Conservation (phyloP, 441 rosid species). For the Jatropha multifida region DNA sequence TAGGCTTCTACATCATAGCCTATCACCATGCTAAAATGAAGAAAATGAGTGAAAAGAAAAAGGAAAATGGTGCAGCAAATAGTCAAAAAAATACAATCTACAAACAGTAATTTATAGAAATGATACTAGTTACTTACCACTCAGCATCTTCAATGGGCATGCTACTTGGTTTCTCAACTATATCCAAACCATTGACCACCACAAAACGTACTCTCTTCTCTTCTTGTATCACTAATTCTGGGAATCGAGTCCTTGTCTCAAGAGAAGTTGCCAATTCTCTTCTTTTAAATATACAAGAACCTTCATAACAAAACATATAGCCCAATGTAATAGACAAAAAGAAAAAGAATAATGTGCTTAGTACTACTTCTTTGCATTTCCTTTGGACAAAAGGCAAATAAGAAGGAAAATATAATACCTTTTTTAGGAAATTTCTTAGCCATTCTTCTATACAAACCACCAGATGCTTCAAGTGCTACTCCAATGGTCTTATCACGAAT, state of each 20-base stretch:
- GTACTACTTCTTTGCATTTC: neutral
- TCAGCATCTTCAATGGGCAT: conserved; percentile 72
- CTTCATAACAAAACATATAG: conserved; percentile 32
- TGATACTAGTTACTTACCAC: conserved; percentile 50
- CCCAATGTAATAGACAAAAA: conserved; percentile 2
- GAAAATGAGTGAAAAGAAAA: neutral
- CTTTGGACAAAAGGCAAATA: neutral
- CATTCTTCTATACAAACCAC: conserved; percentile 83
- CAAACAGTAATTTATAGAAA: neutral
- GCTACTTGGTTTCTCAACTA: conserved; percentile 72
- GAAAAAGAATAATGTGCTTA: neutral
- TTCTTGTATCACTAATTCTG: conserved; percentile 92
- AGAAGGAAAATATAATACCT: conserved; percentile 43
- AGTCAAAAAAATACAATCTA: neutral
- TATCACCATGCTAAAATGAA: neutral
- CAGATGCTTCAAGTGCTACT: conserved; percentile 93
- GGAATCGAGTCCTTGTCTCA: conserved; percentile 88
- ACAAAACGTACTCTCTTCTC: conserved; percentile 96
- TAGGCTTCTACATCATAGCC: neutral
- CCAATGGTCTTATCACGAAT: conserved; percentile 83
- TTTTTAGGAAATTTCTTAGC: conserved; percentile 89
- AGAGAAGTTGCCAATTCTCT: conserved; percentile 94
- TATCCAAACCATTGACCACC: conserved; percentile 90
- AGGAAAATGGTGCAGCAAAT: neutral
- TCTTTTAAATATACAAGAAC: conserved; percentile 69